Evolutionary conservation across 768 basidiomycete genomes (phyloP).

Genomic region (Lepiota brunneoincarnata): DNA sequence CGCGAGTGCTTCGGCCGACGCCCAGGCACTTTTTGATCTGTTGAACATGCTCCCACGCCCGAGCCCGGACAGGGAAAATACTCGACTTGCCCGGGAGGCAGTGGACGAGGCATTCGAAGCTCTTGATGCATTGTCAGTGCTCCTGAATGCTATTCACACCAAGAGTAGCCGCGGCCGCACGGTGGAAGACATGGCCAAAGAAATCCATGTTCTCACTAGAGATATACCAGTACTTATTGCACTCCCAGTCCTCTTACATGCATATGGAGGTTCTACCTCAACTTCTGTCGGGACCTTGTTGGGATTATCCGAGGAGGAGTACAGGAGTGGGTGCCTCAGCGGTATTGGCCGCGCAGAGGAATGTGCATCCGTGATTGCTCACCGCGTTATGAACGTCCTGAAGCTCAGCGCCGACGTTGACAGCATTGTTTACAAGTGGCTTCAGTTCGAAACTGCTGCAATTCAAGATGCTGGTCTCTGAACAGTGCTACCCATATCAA

Average conservation of each 20-base stretch:
- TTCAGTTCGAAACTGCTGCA: constrained; percentile 43
- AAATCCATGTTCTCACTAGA: constrained; percentile 53
- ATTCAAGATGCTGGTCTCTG: constrained; percentile 17
- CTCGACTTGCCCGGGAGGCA: constrained; percentile 69
- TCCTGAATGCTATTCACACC: constrained; percentile 49
- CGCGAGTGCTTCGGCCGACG: constrained; percentile 53
- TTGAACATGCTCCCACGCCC: constrained; percentile 64
- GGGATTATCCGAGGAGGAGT: constrained; percentile 58
- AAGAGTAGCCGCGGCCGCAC: constrained; percentile 15
- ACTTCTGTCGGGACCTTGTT: constrained; percentile 52
- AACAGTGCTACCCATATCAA: not conserved
- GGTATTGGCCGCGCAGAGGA: constrained; percentile 82
- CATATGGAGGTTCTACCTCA: constrained; percentile 32
- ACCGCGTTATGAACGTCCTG: constrained; percentile 53
- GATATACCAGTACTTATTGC: constrained; percentile 75
- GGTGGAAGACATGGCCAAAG: constrained; percentile 30
- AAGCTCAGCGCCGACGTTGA: constrained; percentile 27
- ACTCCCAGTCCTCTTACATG: constrained; percentile 62
- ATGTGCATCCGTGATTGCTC: constrained; percentile 56
- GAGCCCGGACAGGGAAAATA: constrained; percentile 39
- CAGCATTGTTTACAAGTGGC: constrained; percentile 43
- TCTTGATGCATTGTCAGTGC: constrained; percentile 50
- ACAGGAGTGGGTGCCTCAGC: constrained; percentile 63
- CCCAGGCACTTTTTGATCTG: constrained; percentile 59
- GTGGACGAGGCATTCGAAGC: constrained; percentile 77